Evolutionary conservation across 768 basidiomycete genomes (phyloP).

Genomic region (Pilatotrama ljubarskyi): DNA sequence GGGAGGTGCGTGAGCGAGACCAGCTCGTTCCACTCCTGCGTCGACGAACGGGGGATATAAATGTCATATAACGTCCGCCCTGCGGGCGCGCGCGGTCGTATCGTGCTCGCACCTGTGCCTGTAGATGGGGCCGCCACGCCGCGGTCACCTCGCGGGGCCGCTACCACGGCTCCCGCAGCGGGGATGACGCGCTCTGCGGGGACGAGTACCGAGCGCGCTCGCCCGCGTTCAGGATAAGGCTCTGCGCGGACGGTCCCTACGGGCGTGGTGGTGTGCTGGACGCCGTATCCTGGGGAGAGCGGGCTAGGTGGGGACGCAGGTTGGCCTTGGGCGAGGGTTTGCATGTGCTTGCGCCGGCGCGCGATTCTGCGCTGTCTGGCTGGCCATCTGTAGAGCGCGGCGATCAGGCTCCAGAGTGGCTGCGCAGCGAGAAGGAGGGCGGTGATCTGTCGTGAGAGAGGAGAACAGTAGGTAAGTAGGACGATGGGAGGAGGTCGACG

Average conservation of each 20-base stretch:
- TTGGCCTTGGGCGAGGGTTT: background rate
- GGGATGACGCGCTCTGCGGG: background rate
- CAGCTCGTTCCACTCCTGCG: constrained; percentile 16
- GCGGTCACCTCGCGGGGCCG: background rate
- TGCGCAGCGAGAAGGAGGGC: constrained; percentile 25
- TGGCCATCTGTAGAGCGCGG: constrained; percentile 26
- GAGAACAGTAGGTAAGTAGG: background rate
- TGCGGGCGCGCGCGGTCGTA: background rate
- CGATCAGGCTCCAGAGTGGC: constrained; percentile 27
- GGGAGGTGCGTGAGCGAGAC: constrained; percentile 13
- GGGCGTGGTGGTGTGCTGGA: background rate
- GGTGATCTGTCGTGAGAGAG: constrained; percentile 26
- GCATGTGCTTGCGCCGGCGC: background rate
- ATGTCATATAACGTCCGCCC: background rate
- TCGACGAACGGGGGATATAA: background rate
- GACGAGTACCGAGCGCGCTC: background rate
- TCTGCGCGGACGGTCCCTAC: background rate
- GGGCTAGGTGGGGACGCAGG: background rate
- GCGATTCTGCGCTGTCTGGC: background rate
- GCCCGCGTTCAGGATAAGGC: background rate
- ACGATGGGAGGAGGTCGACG: no score
- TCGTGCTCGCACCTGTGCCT: no score
- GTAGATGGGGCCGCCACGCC: background rate
- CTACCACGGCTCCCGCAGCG: background rate
- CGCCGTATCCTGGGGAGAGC: background rate